A percentile compares a stretch with the other conserved stretches of the same genome.
Conservation (phyloP, 2,329 filamentous ascomycete genomes). For the Aspergillus hiratsukae region DNA sequence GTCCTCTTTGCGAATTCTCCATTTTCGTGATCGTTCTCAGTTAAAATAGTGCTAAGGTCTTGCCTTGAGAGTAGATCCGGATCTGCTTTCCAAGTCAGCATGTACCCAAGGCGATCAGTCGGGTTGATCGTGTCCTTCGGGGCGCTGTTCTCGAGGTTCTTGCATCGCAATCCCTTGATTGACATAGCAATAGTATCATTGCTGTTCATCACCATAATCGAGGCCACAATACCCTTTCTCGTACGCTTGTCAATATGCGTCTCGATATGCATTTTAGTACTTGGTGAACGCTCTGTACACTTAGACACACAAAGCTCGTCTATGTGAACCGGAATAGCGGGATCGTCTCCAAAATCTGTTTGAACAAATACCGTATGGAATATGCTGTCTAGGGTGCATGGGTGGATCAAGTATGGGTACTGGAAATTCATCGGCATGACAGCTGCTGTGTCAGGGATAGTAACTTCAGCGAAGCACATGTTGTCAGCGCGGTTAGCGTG, state of each 20-base stretch:
- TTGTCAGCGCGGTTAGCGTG: slow-evolving; percentile 9
- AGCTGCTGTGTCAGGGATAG: slow-evolving; percentile 21
- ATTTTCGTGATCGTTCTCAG: not conserved
- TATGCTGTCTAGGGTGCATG: slow-evolving; percentile 27
- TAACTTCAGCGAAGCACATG: slow-evolving; percentile 17
- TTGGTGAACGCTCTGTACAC: slow-evolving; percentile 1
- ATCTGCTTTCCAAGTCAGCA: slow-evolving; percentile 19
- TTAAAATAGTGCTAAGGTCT: not conserved
- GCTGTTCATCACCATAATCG: slow-evolving; percentile 7
- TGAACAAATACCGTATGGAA: slow-evolving; percentile 26
- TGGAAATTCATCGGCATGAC: slow-evolving; percentile 27
- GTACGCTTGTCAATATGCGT: slow-evolving; percentile 6
- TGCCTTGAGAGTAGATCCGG: slow-evolving; percentile 8
- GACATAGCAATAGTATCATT: slow-evolving; percentile 3
- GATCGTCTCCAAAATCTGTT: slow-evolving; percentile 7
- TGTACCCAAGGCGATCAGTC: slow-evolving; percentile 9
- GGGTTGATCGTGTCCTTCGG: not conserved
- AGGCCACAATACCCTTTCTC: slow-evolving; percentile 9
- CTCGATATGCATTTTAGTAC: slow-evolving; percentile 8
- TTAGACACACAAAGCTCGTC: slow-evolving; percentile 16
- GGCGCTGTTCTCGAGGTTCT: slow-evolving; percentile 1
- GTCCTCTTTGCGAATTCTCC: not conserved
- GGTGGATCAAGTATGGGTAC: slow-evolving; percentile 26
- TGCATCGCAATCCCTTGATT: slow-evolving; percentile 14
- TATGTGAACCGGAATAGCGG: slow-evolving; percentile 20